phyloP scores from a whole-genome alignment of 176 grass and related monocot genomes.

The Panicum miliaceum region DNA sequence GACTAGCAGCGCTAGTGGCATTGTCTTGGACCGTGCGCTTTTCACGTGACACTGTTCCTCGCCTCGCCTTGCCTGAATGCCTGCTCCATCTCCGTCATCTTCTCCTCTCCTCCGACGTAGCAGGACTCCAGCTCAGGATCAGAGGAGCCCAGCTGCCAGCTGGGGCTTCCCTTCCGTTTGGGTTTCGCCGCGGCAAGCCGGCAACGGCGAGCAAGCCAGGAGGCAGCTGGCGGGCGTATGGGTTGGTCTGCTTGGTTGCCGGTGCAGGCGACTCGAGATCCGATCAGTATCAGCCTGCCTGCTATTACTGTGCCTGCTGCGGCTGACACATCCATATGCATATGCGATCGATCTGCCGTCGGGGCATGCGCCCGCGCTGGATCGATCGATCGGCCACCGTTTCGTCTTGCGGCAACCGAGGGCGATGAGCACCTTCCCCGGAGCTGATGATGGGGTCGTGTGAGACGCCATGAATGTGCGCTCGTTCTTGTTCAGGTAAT shows the following conservation, averaged over 20 bases:
- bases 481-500: background rate
- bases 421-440: background rate
- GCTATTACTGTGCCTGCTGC: too few relatives aligned
- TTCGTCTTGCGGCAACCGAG: slow-evolving; percentile 20
- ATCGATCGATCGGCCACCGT: slow-evolving; percentile 3
- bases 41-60: slow-evolving; percentile 26
- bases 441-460: background rate
- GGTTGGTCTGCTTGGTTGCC: background rate
- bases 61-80: too few relatives aligned
- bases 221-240: background rate
- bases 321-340: slow-evolving; percentile 2
- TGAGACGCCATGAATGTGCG: background rate
- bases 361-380: slow-evolving; percentile 26
- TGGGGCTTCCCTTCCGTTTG: background rate
- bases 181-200: background rate
- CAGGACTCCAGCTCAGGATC: background rate
- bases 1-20: background rate
- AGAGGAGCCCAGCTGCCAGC: background rate
- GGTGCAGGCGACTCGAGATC: slow-evolving; percentile 32
- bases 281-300: background rate
- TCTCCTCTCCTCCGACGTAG: background rate
- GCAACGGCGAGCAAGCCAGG: background rate
- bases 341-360: slow-evolving; percentile 18
- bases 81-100: background rate
- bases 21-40: slow-evolving; percentile 20